Base-by-base conservation (phyloP, 495 filamentous ascomycete genomes). In the Trypethelium eluteriae region DNA sequence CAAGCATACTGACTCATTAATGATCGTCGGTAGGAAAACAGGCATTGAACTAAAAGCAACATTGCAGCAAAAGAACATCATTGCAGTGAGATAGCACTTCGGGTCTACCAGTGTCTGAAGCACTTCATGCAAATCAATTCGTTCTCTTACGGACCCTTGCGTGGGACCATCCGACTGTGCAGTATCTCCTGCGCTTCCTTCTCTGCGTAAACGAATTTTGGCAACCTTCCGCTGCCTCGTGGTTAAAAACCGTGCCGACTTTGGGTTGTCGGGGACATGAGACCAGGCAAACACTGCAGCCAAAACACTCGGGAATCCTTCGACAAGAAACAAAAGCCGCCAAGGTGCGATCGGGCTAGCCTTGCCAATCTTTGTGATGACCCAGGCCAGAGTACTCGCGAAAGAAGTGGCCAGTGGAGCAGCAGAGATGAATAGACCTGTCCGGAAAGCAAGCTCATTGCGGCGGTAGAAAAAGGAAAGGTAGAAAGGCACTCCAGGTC, bases 381-480 rank as follows among this genome's bases (percentile, higher is more conserved):
- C 61, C 81, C 83, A 88, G 18, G 85, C 85, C 10, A 88, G 76
- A 68, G 77, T 80, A 5, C 89, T 88, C 11, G 88, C 88, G 70
- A 93, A 93, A 6, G 86, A 88, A 4, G 81, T 85, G 25, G 85
- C 85, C 41, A 88, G 70, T 0, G 85, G 85, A 3, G 85, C 85
- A 0, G 85, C 85, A 3, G 84, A 85, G 68, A 88, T 83, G 73
- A 86, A 85, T 1, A 87, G 74, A 36, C 84, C 85, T 49, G 81
- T 84, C 35, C 85, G 78, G 67, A 84, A 81, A 1, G 84, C 85
- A n/a, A 88, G 78, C 64, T 88, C 85, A 50, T 86, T 79, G 32
- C 83, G 78, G 38, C 76, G 81, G 74, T 83, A 88, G 73, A 88
- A 87, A 59, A 85, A 77, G 0, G 85, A 87, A 14, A 88, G 71